phyloP scores from a whole-genome alignment of 1,284 basidiomycete genomes.

The Malassezia psittaci region DNA sequence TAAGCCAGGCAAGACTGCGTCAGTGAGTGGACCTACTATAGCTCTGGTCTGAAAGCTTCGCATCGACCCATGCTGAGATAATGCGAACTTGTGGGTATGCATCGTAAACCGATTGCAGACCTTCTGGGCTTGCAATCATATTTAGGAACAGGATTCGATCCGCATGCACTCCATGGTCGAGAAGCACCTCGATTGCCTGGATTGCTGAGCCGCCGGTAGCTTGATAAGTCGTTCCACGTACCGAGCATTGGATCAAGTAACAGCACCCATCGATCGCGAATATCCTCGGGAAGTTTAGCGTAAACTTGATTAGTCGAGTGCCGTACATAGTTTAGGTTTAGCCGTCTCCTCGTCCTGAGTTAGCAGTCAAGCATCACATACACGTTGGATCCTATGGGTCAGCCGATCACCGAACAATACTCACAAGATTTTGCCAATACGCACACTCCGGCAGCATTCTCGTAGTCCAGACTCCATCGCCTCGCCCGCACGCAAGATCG shows the following conservation, averaged over 20 bases:
- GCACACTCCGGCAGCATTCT: slow-evolving; percentile 63
- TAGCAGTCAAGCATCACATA: background rate
- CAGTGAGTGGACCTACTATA: slow-evolving; percentile 31
- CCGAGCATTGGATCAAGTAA: slow-evolving; percentile 93
- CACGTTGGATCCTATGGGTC: slow-evolving; percentile 21
- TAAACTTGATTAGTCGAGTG: slow-evolving; percentile 44
- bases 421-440: slow-evolving; percentile 50
- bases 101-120: slow-evolving; percentile 68
- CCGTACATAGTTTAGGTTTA: slow-evolving; percentile 38
- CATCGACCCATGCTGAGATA: slow-evolving; percentile 89
- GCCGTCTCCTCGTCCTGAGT: slow-evolving; percentile 40
- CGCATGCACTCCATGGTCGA: slow-evolving; percentile 67
- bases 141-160: slow-evolving; percentile 91
- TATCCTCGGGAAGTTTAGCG: slow-evolving; percentile 81
- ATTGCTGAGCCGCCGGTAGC: slow-evolving; percentile 92
- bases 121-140: slow-evolving; percentile 84
- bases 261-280: slow-evolving; percentile 78
- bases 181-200: slow-evolving; percentile 88
- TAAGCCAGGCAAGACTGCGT: slow-evolving; percentile 34
- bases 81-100: slow-evolving; percentile 73
- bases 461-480: slow-evolving; percentile 61
- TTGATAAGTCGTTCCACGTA: slow-evolving; percentile 4
- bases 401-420: background rate
- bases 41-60: slow-evolving; percentile 70
- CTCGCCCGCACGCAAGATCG: slow-evolving; percentile 50